Conservation (phyloP, 1,284 basidiomycete species). For the Ustilago lituana region DNA sequence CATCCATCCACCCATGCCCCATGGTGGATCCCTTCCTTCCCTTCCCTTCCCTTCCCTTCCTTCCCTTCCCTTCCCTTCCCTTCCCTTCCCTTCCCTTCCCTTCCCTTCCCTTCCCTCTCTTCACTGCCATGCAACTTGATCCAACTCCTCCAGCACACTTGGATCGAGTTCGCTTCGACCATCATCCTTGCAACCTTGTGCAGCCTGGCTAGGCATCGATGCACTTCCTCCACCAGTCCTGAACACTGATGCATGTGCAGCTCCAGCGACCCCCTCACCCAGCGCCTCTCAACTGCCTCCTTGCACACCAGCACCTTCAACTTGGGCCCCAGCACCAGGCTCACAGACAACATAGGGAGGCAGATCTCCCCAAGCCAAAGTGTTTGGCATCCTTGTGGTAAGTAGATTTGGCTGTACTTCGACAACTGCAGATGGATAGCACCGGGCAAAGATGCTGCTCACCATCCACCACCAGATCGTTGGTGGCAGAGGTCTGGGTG, state of each 20-base stretch:
- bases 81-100: no score
- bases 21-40: neutral
- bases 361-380: neutral
- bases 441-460: neutral
- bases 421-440: neutral
- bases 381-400: neutral
- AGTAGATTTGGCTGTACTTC: neutral
- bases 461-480: slow-evolving; percentile 2
- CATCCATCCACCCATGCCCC: neutral
- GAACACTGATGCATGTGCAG: neutral
- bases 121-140: neutral
- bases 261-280: neutral
- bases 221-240: neutral
- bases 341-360: neutral
- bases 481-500: neutral
- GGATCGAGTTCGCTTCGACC: no score
- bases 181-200: neutral
- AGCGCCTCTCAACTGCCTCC: no score
- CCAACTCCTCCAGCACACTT: neutral
- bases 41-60: no score
- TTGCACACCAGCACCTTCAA: neutral
- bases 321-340: slow-evolving; percentile 1
- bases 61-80: no score
- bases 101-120: neutral
- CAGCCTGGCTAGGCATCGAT: neutral